phyloP scores from a whole-genome alignment of 163 green algal species.

The Coccomyxa subellipsoidea region DNA sequence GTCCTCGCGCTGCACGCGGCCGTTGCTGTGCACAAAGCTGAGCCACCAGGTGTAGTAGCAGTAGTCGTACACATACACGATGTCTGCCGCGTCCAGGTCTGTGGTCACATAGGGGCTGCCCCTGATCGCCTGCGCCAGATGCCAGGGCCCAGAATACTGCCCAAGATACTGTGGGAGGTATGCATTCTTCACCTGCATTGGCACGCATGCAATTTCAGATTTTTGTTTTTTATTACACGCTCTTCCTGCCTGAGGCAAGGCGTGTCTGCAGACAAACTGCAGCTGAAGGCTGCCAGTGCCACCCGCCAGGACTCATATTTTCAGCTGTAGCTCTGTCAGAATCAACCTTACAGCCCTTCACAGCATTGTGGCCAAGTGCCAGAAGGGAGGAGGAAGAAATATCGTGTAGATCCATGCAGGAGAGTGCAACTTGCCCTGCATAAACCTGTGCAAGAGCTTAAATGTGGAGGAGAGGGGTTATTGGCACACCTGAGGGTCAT shows the following conservation, averaged over 20 bases:
- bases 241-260: no score
- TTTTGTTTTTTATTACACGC: background rate
- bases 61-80: conserved; percentile 15
- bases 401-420: no score
- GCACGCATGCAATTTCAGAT: background rate
- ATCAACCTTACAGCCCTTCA: background rate
- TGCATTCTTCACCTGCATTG: conserved; percentile 5
- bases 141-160: conserved; percentile 2
- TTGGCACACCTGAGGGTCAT: background rate
- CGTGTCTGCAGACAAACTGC: no score
- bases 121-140: conserved; percentile 3
- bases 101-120: conserved; percentile 1
- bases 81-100: conserved; percentile 6
- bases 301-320: background rate
- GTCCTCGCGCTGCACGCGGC: background rate
- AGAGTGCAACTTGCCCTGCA: no score
- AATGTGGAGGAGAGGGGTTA: background rate
- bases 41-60: conserved; percentile 21
- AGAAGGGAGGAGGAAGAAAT: background rate
- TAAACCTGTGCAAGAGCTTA: no score
- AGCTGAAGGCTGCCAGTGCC: background rate
- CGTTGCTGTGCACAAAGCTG: conserved; percentile 7
- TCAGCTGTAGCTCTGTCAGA: background rate
- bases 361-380: background rate
- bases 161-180: background rate